Conservation (phyloP, 169 alveolate genomes). For the Cryptosporidium sp. region DNA sequence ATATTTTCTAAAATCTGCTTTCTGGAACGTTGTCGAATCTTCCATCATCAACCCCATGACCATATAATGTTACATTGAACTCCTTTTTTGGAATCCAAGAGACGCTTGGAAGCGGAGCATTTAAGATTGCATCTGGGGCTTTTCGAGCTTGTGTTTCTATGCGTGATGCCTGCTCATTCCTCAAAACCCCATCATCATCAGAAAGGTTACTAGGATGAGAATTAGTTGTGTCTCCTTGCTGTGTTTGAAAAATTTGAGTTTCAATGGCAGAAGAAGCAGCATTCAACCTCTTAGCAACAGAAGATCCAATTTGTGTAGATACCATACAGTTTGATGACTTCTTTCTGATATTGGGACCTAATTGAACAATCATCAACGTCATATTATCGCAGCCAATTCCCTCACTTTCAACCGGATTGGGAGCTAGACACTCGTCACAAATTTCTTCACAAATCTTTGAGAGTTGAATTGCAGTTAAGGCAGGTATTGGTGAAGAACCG, state of each 20-base stretch:
- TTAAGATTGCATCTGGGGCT: conserved; percentile 55
- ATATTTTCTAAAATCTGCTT: not conserved
- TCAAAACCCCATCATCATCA: not conserved
- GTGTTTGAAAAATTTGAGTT: conserved; percentile 7
- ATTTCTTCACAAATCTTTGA: conserved; percentile 87
- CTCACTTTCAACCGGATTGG: conserved; percentile 87
- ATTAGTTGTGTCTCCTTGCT: not conserved
- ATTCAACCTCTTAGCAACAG: conserved; percentile 49
- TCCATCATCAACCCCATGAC: conserved; percentile 70
- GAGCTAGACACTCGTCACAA: conserved; percentile 90
- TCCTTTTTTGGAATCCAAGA: conserved; percentile 75
- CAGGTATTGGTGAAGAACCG: conserved; percentile 60
- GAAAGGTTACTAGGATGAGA: not conserved
- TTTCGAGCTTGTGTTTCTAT: not conserved
- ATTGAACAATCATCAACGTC: conserved; percentile 90
- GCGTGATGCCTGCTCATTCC: conserved; percentile 26
- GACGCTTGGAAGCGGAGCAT: conserved; percentile 55
- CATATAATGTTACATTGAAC: conserved; percentile 50
- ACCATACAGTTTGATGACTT: conserved; percentile 54
- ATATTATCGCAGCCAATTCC: conserved; percentile 96
- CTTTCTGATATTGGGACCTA: conserved; percentile 79
- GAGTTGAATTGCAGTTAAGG: conserved; percentile 75
- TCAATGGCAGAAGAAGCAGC: conserved; percentile 54
- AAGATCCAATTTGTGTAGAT: conserved; percentile 54
- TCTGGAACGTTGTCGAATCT: conserved; percentile 69